Evolutionary conservation across 805 yeast genomes (phyloP).

Genomic region (Torulaspora indica): DNA sequence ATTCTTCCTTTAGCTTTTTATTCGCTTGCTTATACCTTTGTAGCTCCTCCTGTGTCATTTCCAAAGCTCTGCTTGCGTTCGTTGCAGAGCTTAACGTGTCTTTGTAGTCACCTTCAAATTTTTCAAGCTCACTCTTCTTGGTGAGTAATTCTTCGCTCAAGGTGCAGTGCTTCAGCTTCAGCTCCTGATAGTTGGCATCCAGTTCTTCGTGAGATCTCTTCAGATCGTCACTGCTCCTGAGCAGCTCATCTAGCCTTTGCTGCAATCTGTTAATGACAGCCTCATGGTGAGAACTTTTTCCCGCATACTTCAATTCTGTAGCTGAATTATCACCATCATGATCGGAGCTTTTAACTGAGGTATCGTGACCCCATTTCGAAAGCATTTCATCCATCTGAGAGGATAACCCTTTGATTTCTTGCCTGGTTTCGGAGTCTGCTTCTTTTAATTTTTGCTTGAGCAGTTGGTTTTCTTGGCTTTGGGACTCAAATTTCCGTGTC

Average conservation of each 20-base stretch:
- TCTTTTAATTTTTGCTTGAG: slow-evolving; percentile 39
- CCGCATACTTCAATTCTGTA: slow-evolving; percentile 14
- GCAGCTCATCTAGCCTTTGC: slow-evolving; percentile 51
- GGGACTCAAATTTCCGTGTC: slow-evolving; percentile 42
- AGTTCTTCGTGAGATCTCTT: slow-evolving; percentile 36
- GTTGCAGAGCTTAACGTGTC: slow-evolving; percentile 67
- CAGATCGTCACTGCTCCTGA: slow-evolving; percentile 44
- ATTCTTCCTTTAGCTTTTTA: slow-evolving; percentile 54
- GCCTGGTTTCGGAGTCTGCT: slow-evolving; percentile 33
- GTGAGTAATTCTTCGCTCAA: slow-evolving; percentile 24
- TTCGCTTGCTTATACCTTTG: slow-evolving; percentile 53
- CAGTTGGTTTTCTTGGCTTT: slow-evolving; percentile 43
- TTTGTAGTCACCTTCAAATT: slow-evolving; percentile 61
- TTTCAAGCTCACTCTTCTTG: slow-evolving; percentile 37
- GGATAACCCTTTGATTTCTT: slow-evolving; percentile 28
- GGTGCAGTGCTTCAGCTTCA: slow-evolving; percentile 31
- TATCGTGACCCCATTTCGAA: slow-evolving; percentile 22
- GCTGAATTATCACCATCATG: slow-evolving; percentile 7
- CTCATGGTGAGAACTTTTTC: slow-evolving; percentile 22
- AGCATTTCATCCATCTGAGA: slow-evolving; percentile 30
- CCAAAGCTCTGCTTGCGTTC: slow-evolving; percentile 70
- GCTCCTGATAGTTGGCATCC: slow-evolving; percentile 30
- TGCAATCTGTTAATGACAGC: slow-evolving; percentile 43
- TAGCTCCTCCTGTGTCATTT: slow-evolving; percentile 67
- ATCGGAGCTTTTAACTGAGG: slow-evolving; percentile 4